phyloP scores from a whole-genome alignment of 306 rosid species.

The Cicer bijugum region DNA sequence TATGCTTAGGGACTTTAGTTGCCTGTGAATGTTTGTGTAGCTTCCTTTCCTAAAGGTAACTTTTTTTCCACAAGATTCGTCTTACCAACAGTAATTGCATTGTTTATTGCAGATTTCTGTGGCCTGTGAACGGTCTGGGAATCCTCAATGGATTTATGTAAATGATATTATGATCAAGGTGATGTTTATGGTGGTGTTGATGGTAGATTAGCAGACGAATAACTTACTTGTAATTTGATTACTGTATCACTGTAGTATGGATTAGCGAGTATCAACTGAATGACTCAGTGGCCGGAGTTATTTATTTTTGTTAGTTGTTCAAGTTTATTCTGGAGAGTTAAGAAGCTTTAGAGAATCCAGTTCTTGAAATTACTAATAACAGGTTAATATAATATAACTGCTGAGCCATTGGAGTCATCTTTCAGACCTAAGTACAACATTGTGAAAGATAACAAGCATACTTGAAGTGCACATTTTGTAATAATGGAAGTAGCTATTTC shows the following conservation, averaged over 20 bases:
- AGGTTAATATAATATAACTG: slow-evolving; percentile 26
- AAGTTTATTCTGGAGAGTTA: slow-evolving; percentile 26
- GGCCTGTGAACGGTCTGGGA: slow-evolving; percentile 39
- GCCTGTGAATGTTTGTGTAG: slow-evolving; percentile 29
- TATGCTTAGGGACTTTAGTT: slow-evolving; percentile 21
- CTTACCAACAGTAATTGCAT: slow-evolving; percentile 37
- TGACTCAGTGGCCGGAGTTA: slow-evolving; percentile 34
- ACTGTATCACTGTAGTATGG: slow-evolving; percentile 41
- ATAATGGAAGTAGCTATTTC: slow-evolving; percentile 63
- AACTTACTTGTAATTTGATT: slow-evolving; percentile 30
- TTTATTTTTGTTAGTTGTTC: slow-evolving; percentile 30
- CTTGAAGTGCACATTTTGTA: slow-evolving; percentile 26
- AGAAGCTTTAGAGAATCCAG: slow-evolving; percentile 30
- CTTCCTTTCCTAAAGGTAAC: background rate
- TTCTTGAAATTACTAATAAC: slow-evolving; percentile 36
- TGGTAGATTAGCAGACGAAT: slow-evolving; percentile 36
- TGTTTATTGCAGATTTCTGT: slow-evolving; percentile 19
- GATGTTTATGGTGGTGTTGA: slow-evolving; percentile 39
- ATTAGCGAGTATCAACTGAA: slow-evolving; percentile 46
- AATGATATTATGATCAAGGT: slow-evolving; percentile 34
- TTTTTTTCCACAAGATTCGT: background rate
- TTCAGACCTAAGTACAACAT: slow-evolving; percentile 33
- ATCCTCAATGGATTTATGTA: slow-evolving; percentile 45
- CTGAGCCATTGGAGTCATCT: slow-evolving; percentile 35
- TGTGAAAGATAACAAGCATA: slow-evolving; percentile 22